These are phyloP conservation scores for Mrakia gelida DNA, from an alignment of 768 basidiomycete species.

Conservation along the genomic window DNA sequence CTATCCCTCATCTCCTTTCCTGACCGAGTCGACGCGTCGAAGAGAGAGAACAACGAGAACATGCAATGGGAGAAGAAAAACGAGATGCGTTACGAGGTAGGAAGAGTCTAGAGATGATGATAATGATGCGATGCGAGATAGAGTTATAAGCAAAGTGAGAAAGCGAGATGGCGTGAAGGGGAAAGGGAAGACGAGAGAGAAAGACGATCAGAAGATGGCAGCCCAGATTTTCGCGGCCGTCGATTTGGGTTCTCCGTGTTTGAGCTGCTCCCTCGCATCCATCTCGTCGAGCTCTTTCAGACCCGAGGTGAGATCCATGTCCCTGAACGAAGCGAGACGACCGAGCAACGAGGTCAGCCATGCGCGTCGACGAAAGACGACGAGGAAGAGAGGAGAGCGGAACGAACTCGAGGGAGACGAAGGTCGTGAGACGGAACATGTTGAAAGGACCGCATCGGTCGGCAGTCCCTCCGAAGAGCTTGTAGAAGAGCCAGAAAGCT, in stretches of 20 bases:
- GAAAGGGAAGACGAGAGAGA: neutral
- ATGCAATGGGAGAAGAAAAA: no score
- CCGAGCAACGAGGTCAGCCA: neutral
- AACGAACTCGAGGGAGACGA: slow-evolving; percentile 30
- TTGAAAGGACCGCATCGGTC: neutral
- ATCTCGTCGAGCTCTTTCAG: slow-evolving; percentile 35
- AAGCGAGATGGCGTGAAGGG: neutral
- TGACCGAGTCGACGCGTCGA: neutral
- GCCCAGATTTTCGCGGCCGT: neutral
- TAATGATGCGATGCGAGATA: slow-evolving; percentile 11
- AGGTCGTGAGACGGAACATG: slow-evolving; percentile 32
- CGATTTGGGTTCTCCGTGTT: neutral
- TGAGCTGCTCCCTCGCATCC: slow-evolving; percentile 29
- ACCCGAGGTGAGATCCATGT: slow-evolving; percentile 38
- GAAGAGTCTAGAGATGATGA: neutral
- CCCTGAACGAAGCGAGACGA: neutral
- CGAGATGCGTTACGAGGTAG: no score
- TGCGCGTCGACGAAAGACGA: neutral
- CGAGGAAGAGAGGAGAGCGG: neutral
- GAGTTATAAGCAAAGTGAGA: neutral
- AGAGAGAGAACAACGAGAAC: neutral
- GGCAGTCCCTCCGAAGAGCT: slow-evolving; percentile 27
- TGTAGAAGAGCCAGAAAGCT: slow-evolving; percentile 35
- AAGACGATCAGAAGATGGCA: neutral
- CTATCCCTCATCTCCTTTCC: neutral